Base-by-base conservation (phyloP, 306 rosid genomes). In the Hippophae gyantsensis region DNA sequence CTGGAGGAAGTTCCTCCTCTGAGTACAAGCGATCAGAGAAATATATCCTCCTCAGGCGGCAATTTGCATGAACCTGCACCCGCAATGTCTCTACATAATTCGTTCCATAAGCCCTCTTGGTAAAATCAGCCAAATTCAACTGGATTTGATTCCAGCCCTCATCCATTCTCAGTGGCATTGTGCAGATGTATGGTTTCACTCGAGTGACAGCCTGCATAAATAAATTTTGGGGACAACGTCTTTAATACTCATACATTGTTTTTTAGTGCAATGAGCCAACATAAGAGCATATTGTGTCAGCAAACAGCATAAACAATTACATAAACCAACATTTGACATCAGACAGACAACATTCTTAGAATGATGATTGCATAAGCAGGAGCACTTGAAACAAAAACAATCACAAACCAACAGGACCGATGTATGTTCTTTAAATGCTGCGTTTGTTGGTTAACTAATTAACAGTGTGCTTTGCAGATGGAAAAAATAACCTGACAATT, bases 101-200 rank as follows among this genome's bases (percentile, higher is more conserved):
- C n/a, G 99, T 92, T 52, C 99, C 96, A 68, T 92, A 88, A 23
- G 99, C 99, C 75, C 93, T 88, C 81, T 86, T 76, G 42, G 90
- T 88, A 61, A 92, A 82, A 77, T 92, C 99, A 43, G 77, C 75
- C 41, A 87, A 80, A 77, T 90, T 87, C 54, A 86, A 78, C 74
- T 90, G 95, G 65, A 90, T 87, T 78, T 87, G 94, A 82, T 90
- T 90, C 95, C 97, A 90, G 7, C 97, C 97, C 13, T 90, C 90
- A 64, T 84, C 94, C 94, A 84, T 78, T 66, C 72, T 86, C 71
- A 86, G 82, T 11, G 95, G 94, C 97, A 90, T 90, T 42, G 90
- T 86, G 82, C 95, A 89, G 75, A 90, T 89, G 65, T 86, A 86
- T 7, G 94, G 97, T 73, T 89, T 86, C 60, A 86, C 95, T 57